Conservation (phyloP, 2,329 filamentous ascomycete genomes). For the Drechslerella dactyloides region DNA sequence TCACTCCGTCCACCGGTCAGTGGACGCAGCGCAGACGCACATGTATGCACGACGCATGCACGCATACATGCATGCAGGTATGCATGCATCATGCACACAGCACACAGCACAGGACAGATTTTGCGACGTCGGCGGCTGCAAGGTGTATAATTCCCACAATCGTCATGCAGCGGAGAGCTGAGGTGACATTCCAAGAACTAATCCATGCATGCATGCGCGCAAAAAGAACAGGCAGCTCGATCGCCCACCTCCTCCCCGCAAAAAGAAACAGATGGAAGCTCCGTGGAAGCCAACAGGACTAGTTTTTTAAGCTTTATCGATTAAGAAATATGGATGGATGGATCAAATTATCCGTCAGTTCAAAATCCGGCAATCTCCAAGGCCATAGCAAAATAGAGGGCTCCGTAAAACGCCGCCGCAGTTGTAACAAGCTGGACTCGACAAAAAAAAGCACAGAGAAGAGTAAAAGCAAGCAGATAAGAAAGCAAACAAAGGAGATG, state of each 20-base stretch:
- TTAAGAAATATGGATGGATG: background rate
- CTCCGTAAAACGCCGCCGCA: constrained; percentile 10
- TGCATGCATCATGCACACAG: background rate
- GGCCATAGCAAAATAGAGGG: constrained; percentile 5
- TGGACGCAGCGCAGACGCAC: background rate
- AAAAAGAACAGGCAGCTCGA: background rate
- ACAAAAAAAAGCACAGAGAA: background rate
- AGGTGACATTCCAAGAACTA: too few relatives aligned
- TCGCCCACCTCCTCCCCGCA: background rate
- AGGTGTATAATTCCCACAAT: background rate
- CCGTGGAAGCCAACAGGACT: background rate
- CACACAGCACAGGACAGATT: background rate
- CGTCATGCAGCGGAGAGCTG: background rate
- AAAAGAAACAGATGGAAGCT: constrained; percentile 8
- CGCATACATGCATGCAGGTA: background rate
- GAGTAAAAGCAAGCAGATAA: background rate
- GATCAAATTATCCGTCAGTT: background rate
- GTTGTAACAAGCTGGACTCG: constrained; percentile 2
- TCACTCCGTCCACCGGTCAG: background rate
- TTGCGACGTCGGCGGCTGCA: constrained; percentile 5
- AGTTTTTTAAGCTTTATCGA: constrained; percentile 6
- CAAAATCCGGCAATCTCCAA: constrained; percentile 8
- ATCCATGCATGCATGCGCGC: background rate
- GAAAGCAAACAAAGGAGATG: background rate
- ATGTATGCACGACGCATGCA: background rate